Evolutionary conservation across 2,329 filamentous ascomycete species (phyloP).

Genomic region (Didymella exigua): DNA sequence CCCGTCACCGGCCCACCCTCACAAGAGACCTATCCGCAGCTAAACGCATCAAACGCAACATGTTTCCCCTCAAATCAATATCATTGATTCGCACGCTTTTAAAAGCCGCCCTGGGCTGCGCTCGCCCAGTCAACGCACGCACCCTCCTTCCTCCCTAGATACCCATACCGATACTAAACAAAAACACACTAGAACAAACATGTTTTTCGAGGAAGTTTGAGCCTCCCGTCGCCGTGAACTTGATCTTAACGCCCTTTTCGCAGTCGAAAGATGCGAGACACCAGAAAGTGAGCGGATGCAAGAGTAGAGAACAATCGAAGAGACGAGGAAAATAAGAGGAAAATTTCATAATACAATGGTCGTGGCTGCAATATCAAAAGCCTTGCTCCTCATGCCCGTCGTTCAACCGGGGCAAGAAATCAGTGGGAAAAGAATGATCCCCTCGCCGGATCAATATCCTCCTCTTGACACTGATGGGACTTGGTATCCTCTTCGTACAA

Average conservation of each 20-base stretch:
- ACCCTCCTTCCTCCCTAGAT: background rate
- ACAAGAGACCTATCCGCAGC: background rate
- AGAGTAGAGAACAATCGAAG: slow-evolving; percentile 17
- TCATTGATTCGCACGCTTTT: slow-evolving; percentile 9
- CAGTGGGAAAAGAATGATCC: slow-evolving; percentile 26
- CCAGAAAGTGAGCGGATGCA: slow-evolving; percentile 41
- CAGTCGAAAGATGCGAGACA: slow-evolving; percentile 24
- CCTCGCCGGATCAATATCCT: slow-evolving; percentile 30
- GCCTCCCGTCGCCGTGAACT: slow-evolving; percentile 28
- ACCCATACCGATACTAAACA: slow-evolving; percentile 11
- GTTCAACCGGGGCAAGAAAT: slow-evolving; percentile 28
- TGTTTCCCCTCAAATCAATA: background rate
- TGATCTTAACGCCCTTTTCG: slow-evolving; percentile 33
- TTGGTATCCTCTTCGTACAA: slow-evolving; percentile 29
- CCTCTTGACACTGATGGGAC: slow-evolving; percentile 26
- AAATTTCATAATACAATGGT: slow-evolving; percentile 44
- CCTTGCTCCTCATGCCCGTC: slow-evolving; percentile 33
- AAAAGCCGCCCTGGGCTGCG: slow-evolving; percentile 1
- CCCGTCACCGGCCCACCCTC: background rate
- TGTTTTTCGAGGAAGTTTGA: slow-evolving; percentile 14
- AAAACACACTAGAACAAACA: slow-evolving; percentile 10
- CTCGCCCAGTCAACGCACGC: background rate
- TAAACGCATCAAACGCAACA: background rate
- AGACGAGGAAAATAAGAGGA: slow-evolving; percentile 19
- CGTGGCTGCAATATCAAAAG: slow-evolving; percentile 31